phyloP scores from a whole-genome alignment of 129 eudicot genomes.

The Flaveria bidentis region DNA sequence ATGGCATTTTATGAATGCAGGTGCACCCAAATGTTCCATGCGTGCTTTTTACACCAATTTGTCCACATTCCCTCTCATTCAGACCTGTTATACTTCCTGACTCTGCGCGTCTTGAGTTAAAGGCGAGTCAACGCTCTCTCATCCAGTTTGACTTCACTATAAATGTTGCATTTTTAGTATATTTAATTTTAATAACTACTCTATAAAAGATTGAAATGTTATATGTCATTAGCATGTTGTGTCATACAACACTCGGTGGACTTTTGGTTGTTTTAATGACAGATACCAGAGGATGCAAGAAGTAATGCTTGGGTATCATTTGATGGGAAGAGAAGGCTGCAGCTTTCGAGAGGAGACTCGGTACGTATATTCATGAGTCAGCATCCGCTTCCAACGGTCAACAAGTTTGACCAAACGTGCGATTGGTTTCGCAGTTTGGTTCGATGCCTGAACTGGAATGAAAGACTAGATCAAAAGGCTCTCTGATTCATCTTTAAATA shows the following conservation, averaged over 20 bases:
- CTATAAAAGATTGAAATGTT: not conserved
- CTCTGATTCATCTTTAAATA: slow-evolving; percentile 41
- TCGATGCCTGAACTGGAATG: slow-evolving; percentile 98
- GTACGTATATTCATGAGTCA: slow-evolving; percentile 88
- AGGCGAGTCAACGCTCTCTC: slow-evolving; percentile 48
- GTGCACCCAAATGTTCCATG: slow-evolving; percentile 99
- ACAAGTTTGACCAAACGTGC: slow-evolving; percentile 93
- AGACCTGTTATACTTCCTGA: slow-evolving; percentile 99
- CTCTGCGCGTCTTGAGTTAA: slow-evolving; percentile 92
- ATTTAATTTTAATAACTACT: no score
- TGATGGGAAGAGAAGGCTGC: slow-evolving; percentile 99
- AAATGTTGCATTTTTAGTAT: not conserved
- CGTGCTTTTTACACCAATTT: slow-evolving; percentile 96
- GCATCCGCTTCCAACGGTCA: slow-evolving; percentile 98
- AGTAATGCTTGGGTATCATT: slow-evolving; percentile 99
- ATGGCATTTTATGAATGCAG: slow-evolving; percentile 41
- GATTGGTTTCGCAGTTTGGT: slow-evolving; percentile 97
- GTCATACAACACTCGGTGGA: not conserved
- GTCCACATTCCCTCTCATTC: slow-evolving; percentile 98
- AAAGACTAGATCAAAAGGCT: slow-evolving; percentile 94
- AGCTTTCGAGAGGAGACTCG: slow-evolving; percentile 95
- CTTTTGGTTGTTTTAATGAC: not conserved
- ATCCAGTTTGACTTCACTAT: slow-evolving; percentile 4
- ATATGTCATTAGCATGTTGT: not conserved
- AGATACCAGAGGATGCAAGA: slow-evolving; percentile 98